Evolutionary conservation across 139 green algal genomes (phyloP), one percentile per base, ranked within the genome.

Genomic region (Chlorella ohadii): DNA sequence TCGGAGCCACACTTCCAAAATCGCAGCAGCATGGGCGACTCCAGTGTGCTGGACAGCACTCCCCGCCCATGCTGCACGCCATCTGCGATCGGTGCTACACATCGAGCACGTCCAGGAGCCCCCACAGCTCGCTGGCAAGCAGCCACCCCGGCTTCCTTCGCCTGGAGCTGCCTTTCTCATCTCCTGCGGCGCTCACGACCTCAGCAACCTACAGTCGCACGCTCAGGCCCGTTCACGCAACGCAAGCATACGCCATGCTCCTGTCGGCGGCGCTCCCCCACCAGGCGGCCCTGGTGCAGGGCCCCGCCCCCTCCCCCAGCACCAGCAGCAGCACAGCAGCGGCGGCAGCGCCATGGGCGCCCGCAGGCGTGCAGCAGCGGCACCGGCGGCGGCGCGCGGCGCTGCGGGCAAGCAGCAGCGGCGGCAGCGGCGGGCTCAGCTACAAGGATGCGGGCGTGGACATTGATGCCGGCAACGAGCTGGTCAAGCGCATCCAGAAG

Each of bases 391-490:
- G 22, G 17, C 9, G 27, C 2, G 59, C 25, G 9, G 57, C 59
- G 25, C 57, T 25, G 36, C 76, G 59, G 59, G 33, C 34, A 15
- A 34, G 5, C 67, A 56, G 25, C 19, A 22, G 51, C 51, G 67
- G 23, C 33, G 67, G 38, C 61, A 34, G 36, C 65, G 39, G 16
- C 25, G 78, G 74, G 28, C 88, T 98, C 0, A 94, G 86, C 70
- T 98, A 98, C 88, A 97, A 98, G 87, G 91, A 91, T 73, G 94
- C 97, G 12, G 97, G 97, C 33, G 97, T 99, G 0, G 96, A 99
- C 87, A 99, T 99, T 41, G 95, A 99, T 44, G 97, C 97, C 12
- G 97, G 97, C 27, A 95, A 96, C 71, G 97, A 99, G 93, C 94
- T 99, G 1, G 97, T 99, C 0, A 77, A 91, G 13, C 89, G 97